Evolutionary conservation across 1,284 basidiomycete genomes (phyloP), one percentile per base, ranked within the genome.

Genomic region (Ustilago crameri): DNA sequence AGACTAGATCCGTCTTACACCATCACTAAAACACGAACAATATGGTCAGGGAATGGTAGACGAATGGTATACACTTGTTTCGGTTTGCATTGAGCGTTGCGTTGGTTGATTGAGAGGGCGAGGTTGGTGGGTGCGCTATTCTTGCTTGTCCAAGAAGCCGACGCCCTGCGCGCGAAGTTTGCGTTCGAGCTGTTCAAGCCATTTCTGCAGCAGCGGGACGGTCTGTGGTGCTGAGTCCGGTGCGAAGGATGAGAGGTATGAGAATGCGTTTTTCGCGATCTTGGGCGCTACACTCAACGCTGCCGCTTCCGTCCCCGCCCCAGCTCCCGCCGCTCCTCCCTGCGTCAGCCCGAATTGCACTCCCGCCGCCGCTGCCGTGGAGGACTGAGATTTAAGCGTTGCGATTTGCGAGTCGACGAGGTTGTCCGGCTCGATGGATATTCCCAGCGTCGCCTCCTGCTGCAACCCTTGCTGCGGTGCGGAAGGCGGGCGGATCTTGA

Each of bases 201-300:
- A 83, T 41, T 78, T 79, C 44, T 81, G 76, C 8, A 83, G 53
- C 2, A 82, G 55, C 4, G 81, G 79, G 2, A 75, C 78, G 2
- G 81, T 77, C 56, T 83, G 81, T 8, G 77, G 79, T 5, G 80
- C 81, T 20, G 70, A 75, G 41, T 82, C 81, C 2, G 81, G 81
- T 2, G 80, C 79, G 42, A 80, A 83, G 1, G 74, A 77, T 46
- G 73, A 74, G 20, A 83, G 74, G 50, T 81, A 83, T 7, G 64
- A 51, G 57, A 80, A 81, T 2, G 74, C 70, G 47, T 82, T 81
- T 18, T 77, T 67, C 12, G 81, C 80, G 48, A 82, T 79, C 22
- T 78, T 74, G 20, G 75, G 73, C 3, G 79, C 78, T 3, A 81
- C 34, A 7, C 46, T 44, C 10, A 74, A 23, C n/a, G 74, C 78